Evolutionary conservation across 768 basidiomycete genomes (phyloP).

Genomic region (Rhizopogon sp.): DNA sequence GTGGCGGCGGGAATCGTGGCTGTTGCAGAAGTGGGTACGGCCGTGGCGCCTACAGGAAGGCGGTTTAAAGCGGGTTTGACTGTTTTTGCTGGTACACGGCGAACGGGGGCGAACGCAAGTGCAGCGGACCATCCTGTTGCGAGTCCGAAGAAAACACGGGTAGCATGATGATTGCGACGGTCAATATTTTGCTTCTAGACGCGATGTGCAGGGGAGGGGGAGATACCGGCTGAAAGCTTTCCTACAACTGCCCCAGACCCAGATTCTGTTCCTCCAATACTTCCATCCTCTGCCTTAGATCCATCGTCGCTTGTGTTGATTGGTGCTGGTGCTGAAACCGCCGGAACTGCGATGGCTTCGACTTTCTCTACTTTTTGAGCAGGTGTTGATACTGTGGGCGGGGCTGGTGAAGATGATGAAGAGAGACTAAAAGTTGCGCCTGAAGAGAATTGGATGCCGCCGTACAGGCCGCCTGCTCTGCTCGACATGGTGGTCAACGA

Average conservation of each 20-base stretch:
- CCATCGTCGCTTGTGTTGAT: constrained; percentile 21
- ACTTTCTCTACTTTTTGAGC: constrained; percentile 14
- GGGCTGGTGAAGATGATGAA: constrained; percentile 33
- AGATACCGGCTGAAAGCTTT: constrained; percentile 55
- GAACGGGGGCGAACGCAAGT: constrained; percentile 83
- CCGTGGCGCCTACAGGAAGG: constrained; percentile 51
- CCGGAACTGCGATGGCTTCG: constrained; percentile 13
- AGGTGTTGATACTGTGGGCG: constrained; percentile 18
- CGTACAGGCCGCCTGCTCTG: constrained; percentile 81
- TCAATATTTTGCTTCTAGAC: constrained; percentile 31
- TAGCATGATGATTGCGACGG: constrained; percentile 28
- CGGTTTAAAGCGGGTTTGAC: constrained; percentile 33
- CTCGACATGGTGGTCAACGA: constrained; percentile 52
- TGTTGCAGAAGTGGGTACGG: constrained; percentile 26
- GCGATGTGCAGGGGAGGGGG: constrained; percentile 37
- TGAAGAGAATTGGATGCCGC: constrained; percentile 82
- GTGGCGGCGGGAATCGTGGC: constrained; percentile 22
- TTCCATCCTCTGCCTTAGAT: constrained; percentile 21
- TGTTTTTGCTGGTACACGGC: constrained; percentile 54
- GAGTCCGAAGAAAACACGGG: constrained; percentile 12
- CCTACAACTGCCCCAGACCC: constrained; percentile 31
- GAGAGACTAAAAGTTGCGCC: constrained; percentile 47
- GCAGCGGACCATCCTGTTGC: constrained; percentile 82
- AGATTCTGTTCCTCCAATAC: constrained; percentile 12
- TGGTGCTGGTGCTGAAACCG: constrained; percentile 15